phyloP scores from a whole-genome alignment of 1,139 yeast species.

The Maudiozyma humilis region DNA sequence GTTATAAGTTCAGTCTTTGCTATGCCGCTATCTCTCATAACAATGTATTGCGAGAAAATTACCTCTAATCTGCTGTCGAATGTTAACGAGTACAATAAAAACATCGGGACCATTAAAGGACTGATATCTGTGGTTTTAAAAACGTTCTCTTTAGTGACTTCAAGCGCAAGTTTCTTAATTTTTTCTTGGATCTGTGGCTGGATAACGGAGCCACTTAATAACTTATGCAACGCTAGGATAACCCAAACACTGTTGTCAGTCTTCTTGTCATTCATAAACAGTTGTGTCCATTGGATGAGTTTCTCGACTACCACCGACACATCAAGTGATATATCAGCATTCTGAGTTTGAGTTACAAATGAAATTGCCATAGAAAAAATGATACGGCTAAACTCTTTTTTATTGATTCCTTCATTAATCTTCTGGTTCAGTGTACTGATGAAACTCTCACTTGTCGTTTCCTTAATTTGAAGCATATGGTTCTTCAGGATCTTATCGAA shows the following conservation, averaged over 20 bases:
- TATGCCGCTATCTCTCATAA: constrained; percentile 23
- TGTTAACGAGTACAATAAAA: constrained; percentile 29
- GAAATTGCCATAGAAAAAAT: constrained; percentile 15
- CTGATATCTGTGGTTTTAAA: background rate
- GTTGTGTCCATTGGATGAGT: background rate
- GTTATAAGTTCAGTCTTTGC: constrained; percentile 10
- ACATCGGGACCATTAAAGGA: constrained; percentile 26
- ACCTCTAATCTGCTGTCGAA: constrained; percentile 19
- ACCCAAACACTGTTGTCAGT: background rate
- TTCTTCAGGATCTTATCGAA: constrained; percentile 24
- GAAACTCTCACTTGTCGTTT: constrained; percentile 14
- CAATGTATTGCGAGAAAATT: constrained; percentile 31
- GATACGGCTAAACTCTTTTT: constrained; percentile 6
- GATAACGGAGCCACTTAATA: background rate
- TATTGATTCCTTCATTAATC: constrained; percentile 6
- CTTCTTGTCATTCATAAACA: background rate
- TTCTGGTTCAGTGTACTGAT: constrained; percentile 6
- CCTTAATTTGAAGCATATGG: constrained; percentile 24
- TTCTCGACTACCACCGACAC: background rate
- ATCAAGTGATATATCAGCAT: background rate
- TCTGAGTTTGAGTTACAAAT: constrained; percentile 6
- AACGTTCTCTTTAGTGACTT: background rate
- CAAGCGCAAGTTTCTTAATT: background rate
- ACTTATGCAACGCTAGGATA: background rate
- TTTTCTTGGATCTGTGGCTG: background rate